Evolutionary conservation across 2,329 filamentous ascomycete genomes (phyloP).

Genomic region (Colletotrichum phormii): DNA sequence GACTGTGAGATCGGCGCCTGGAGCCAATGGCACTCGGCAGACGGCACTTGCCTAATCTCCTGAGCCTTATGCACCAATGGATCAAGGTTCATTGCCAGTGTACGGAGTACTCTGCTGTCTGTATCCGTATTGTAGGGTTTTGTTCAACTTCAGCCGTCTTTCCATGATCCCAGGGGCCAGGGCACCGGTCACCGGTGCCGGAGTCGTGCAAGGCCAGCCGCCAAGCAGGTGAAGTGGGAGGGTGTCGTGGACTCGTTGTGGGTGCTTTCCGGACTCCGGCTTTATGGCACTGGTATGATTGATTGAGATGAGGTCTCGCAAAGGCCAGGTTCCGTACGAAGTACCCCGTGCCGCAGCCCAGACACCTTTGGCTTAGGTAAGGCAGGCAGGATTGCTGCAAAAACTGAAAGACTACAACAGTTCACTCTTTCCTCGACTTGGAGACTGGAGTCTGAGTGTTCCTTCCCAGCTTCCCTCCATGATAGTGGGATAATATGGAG

Average conservation of each 20-base stretch:
- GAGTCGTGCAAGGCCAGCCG: neutral
- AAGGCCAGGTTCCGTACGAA: neutral
- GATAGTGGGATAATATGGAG: no score
- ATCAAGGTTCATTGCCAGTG: neutral
- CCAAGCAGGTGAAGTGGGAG: neutral
- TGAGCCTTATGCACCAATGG: constrained; percentile 13
- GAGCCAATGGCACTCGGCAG: constrained; percentile 29
- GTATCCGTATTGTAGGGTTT: neutral
- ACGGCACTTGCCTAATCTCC: constrained; percentile 31
- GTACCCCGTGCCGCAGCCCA: no score
- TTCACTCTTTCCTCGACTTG: no score
- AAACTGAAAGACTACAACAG: no score
- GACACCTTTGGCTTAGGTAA: no score
- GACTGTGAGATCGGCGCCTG: constrained; percentile 28
- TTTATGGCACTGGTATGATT: neutral
- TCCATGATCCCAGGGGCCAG: neutral
- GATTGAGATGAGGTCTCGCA: neutral
- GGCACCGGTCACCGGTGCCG: neutral
- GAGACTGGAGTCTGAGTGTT: no score
- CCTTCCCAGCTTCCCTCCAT: no score
- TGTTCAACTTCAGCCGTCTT: neutral
- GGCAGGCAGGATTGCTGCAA: no score
- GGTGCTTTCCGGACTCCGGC: neutral
- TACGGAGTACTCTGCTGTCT: neutral
- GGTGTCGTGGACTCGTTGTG: neutral